phyloP scores from a whole-genome alignment of 306 rosid genomes.

The Glycine soja region DNA sequence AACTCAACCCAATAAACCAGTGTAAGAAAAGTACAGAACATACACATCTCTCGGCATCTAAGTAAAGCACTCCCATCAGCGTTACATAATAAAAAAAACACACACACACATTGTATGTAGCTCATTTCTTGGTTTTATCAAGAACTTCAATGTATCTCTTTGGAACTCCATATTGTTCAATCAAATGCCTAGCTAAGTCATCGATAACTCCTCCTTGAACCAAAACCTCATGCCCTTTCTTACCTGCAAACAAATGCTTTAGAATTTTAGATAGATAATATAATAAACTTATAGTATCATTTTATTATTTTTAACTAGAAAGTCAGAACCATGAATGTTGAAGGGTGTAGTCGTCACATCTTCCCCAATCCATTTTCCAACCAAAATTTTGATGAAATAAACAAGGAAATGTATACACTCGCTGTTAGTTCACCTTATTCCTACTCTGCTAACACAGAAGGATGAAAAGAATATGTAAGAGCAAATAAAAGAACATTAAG shows the following conservation, averaged over 20 bases:
- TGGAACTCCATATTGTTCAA: slow-evolving; percentile 90
- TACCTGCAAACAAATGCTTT: slow-evolving; percentile 59
- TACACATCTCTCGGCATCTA: slow-evolving; percentile 4
- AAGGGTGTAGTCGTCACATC: slow-evolving; percentile 13
- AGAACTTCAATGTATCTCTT: slow-evolving; percentile 91
- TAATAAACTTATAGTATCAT: background rate
- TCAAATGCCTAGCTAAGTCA: slow-evolving; percentile 79
- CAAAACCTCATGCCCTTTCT: slow-evolving; percentile 86
- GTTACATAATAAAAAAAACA: slow-evolving; percentile 5
- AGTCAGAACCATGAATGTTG: background rate
- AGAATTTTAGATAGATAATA: slow-evolving; percentile 7
- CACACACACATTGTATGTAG: background rate
- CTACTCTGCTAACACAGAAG: background rate
- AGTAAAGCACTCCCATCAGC: slow-evolving; percentile 6
- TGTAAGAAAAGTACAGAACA: slow-evolving; percentile 31
- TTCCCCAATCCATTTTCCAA: slow-evolving; percentile 23
- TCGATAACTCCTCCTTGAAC: slow-evolving; percentile 97
- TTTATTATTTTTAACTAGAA: background rate
- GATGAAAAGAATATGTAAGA: background rate
- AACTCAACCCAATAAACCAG: slow-evolving; percentile 15
- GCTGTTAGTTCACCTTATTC: background rate
- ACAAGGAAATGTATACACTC: background rate
- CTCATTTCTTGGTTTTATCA: slow-evolving; percentile 81
- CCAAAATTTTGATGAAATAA: slow-evolving; percentile 3
- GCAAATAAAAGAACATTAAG: background rate